These are phyloP conservation scores for Balakata baccata DNA, from an alignment of 345 rosid genomes.

Conservation along the genomic window DNA sequence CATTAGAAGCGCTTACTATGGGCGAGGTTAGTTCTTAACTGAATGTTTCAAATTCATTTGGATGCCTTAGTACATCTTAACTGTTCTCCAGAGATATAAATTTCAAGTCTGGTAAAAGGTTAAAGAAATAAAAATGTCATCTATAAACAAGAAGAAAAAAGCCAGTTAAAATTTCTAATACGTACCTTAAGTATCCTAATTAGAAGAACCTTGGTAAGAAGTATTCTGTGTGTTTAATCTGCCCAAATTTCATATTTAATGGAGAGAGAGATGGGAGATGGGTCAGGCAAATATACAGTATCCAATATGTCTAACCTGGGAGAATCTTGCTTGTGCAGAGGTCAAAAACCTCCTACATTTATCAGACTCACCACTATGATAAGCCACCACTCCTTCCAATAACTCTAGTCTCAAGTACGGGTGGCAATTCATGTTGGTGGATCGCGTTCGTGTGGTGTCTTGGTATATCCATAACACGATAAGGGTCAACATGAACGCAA, in stretches of 20 bases:
- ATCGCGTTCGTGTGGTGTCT: too few species aligned
- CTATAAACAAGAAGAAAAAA: neutral
- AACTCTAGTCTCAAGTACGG: constrained; percentile 82
- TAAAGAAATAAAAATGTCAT: neutral
- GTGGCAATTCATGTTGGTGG: too few species aligned
- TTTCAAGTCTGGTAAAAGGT: neutral
- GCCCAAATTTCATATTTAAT: neutral
- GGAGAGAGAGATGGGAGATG: neutral
- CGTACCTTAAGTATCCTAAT: neutral
- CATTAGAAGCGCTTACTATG: constrained; percentile 83
- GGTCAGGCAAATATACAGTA: neutral
- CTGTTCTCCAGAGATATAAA: neutral
- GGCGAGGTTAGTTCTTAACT: constrained; percentile 60
- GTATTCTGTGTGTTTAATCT: neutral
- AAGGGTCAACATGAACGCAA: too few species aligned
- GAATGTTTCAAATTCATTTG: neutral
- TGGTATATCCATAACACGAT: too few species aligned
- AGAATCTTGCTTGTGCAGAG: constrained; percentile 71
- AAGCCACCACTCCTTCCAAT: constrained; percentile 92
- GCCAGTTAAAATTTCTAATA: neutral
- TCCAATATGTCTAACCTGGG: constrained; percentile 47
- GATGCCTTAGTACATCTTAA: neutral
- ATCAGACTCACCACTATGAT: constrained; percentile 71
- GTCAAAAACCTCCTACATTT: constrained; percentile 53
- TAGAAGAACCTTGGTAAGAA: neutral